Conservation (phyloP, 192 early-diverging fungal genomes). For the Coemansia sp. region DNA sequence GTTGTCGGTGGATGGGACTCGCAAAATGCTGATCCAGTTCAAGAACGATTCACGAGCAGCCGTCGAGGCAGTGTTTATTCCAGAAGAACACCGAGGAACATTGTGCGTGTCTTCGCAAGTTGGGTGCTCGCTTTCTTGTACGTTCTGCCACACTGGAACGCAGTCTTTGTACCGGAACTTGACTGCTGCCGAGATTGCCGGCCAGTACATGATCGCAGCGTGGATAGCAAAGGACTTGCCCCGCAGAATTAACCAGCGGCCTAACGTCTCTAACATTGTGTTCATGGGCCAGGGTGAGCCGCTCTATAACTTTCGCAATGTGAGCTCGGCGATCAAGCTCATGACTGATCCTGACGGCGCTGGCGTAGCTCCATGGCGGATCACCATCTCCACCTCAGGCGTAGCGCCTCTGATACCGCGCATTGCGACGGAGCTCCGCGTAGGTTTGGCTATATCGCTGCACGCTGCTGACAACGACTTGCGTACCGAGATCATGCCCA, state of each 20-base stretch:
- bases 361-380: constrained; percentile 70
- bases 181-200: constrained; percentile 69
- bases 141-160: constrained; percentile 91
- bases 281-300: constrained; percentile 96
- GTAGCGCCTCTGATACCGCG: constrained; percentile 81
- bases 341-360: constrained; percentile 65
- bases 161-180: constrained; percentile 80
- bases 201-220: constrained; percentile 71
- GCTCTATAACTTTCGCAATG: constrained; percentile 77
- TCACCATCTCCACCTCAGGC: constrained; percentile 84
- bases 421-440: constrained; percentile 69
- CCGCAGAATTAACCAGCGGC: constrained; percentile 42
- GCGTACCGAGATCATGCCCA: constrained; percentile 78
- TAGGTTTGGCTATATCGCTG: constrained; percentile 78
- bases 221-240: constrained; percentile 67
- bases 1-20: constrained; percentile 62
- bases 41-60: constrained; percentile 58
- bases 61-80: constrained; percentile 81
- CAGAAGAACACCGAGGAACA: constrained; percentile 66
- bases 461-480: constrained; percentile 82
- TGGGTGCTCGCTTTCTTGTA: constrained; percentile 84
- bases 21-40: constrained; percentile 67
- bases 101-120: constrained; percentile 84
- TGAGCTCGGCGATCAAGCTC: constrained; percentile 61
- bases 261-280: constrained; percentile 76